Evolutionary conservation across 371 early-diverging fungal genomes (phyloP).

Genomic region (Mortierella sp.): DNA sequence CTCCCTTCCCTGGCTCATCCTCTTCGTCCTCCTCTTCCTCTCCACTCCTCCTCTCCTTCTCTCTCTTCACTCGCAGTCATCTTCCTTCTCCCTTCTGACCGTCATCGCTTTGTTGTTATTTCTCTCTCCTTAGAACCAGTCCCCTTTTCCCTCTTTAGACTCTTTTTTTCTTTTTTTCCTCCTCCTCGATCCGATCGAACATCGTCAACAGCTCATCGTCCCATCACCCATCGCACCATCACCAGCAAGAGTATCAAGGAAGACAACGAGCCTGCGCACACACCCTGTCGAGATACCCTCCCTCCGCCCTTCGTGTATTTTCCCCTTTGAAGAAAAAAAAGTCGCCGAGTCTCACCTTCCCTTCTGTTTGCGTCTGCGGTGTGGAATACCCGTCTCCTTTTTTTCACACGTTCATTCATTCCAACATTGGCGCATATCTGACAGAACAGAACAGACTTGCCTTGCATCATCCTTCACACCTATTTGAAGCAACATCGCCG

Average conservation of each 20-base stretch:
- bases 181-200: conserved; percentile 6
- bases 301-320: not conserved
- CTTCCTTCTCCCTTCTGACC: not conserved
- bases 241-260: not conserved
- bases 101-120: not conserved
- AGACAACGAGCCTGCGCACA: not conserved
- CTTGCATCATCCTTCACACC: not conserved
- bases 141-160: not conserved
- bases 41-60: not conserved
- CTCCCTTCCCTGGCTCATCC: not conserved
- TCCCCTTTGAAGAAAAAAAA: not conserved
- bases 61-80: not conserved
- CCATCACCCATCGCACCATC: not conserved
- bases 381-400: not conserved
- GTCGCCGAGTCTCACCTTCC: not conserved
- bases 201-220: not conserved
- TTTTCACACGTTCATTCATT: conserved; percentile 12
- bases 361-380: not conserved
- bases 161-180: not conserved
- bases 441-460: not conserved
- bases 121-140: not conserved
- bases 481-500: not conserved
- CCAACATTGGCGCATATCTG: not conserved
- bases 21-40: not conserved
- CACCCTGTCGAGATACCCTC: conserved; percentile 4